These are phyloP conservation scores for Pythium myriotylum DNA, from an alignment of 352 stramenopile genomes.

Conservation along the genomic window DNA sequence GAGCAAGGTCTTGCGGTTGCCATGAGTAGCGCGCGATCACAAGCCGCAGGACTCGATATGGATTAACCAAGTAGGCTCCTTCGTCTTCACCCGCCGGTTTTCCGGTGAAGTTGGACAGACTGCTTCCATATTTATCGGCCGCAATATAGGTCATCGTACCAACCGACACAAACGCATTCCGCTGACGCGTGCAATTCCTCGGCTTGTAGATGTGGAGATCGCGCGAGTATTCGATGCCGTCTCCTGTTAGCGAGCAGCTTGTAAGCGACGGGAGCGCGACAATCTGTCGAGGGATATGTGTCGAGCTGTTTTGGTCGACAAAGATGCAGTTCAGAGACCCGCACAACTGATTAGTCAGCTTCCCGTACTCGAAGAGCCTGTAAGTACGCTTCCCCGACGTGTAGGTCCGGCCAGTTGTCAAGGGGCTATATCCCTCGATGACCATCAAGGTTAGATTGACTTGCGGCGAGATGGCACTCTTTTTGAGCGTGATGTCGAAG, in stretches of 20 bases:
- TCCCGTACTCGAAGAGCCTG: conserved; percentile 23
- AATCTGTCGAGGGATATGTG: conserved; percentile 37
- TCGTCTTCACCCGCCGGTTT: conserved; percentile 1
- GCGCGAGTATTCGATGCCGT: conserved; percentile 33
- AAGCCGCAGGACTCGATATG: conserved; percentile 38
- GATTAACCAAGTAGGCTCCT: conserved; percentile 37
- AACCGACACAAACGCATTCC: conserved; percentile 38
- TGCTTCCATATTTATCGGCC: conserved; percentile 36
- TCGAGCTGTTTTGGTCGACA: conserved; percentile 30
- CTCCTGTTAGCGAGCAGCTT: conserved; percentile 30
- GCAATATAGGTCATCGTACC: conserved; percentile 43
- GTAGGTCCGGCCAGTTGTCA: background rate
- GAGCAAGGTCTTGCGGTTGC: conserved; percentile 29
- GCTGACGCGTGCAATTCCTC: conserved; percentile 24
- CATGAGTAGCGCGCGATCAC: conserved; percentile 41
- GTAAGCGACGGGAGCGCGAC: conserved; percentile 40
- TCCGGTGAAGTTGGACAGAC: conserved; percentile 12
- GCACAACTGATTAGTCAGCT: conserved; percentile 32
- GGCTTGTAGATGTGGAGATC: conserved; percentile 44
- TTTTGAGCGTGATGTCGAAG: background rate
- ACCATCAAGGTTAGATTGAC: background rate
- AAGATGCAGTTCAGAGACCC: conserved; percentile 39
- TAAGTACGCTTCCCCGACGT: background rate
- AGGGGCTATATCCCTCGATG: conserved; percentile 1
- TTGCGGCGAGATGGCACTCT: background rate